These are phyloP conservation scores for Calcarisporium arbuscula DNA, from an alignment of 2,329 filamentous ascomycete species.

Conservation along the genomic window DNA sequence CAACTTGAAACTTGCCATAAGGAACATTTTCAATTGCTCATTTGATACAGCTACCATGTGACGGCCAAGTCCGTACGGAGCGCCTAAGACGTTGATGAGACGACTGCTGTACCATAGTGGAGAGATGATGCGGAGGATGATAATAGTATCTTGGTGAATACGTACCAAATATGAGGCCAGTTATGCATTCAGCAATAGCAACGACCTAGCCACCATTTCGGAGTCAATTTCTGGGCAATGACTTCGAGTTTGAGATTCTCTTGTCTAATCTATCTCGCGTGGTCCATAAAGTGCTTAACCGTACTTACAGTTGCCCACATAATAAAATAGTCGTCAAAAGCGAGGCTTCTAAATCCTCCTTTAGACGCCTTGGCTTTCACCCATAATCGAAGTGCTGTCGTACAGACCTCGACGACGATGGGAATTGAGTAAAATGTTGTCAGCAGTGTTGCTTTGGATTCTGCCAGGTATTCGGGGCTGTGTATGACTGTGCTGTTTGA, in stretches of 20 bases:
- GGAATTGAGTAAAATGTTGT: conserved; percentile 8
- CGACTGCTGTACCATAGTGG: too few relatives aligned
- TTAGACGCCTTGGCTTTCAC: conserved; percentile 1
- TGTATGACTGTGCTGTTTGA: conserved; percentile 3
- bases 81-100: too few relatives aligned
- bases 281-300: too few relatives aligned
- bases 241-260: too few relatives aligned
- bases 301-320: conserved; percentile 10
- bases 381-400: conserved; percentile 8
- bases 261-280: too few relatives aligned
- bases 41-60: conserved; percentile 7
- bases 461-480: conserved; percentile 8
- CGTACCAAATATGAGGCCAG: conserved; percentile 7
- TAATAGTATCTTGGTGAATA: too few relatives aligned
- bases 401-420: conserved; percentile 8
- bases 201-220: conserved; percentile 1
- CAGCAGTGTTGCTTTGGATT: conserved; percentile 9
- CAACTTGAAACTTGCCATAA: too few relatives aligned
- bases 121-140: too few relatives aligned
- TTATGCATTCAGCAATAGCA: conserved; percentile 5
- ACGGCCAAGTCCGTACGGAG: conserved; percentile 8
- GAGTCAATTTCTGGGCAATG: too few relatives aligned
- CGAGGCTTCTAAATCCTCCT: neutral
- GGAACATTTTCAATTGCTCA: neutral
- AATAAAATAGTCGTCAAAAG: conserved; percentile 12